Evolutionary conservation across 306 rosid genomes (phyloP).

Genomic region (Acacia melanoxylon): DNA sequence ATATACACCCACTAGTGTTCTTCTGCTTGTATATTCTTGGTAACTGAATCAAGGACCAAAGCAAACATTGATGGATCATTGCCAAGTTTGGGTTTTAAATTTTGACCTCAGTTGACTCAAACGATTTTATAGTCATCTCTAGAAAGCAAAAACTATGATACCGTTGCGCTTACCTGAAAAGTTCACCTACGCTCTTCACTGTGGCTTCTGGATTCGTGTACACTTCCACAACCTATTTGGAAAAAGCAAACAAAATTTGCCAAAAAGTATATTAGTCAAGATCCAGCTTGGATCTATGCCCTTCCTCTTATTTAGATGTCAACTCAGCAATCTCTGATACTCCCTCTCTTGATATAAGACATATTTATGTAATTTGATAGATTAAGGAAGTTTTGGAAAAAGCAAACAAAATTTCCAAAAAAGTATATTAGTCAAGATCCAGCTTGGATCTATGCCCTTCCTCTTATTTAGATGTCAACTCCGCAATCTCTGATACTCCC

Average conservation of each 20-base stretch:
- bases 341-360: no score
- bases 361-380: no score
- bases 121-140: not conserved
- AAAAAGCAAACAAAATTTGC: not conserved
- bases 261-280: not conserved
- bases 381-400: no score
- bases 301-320: not conserved
- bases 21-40: not conserved
- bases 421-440: no score
- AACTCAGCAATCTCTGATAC: not conserved
- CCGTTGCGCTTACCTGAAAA: conserved; percentile 59
- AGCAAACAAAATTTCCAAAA: no score
- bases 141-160: not conserved
- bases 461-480: no score
- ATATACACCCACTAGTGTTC: not conserved
- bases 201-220: conserved; percentile 76
- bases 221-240: conserved; percentile 74
- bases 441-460: no score
- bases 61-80: not conserved
- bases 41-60: not conserved
- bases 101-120: not conserved
- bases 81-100: not conserved
- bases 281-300: conserved; percentile 4
- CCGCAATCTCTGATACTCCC: no score
- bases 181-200: conserved; percentile 61